Percentiles rank a stretch among this genome's conserved stretches.
Conservation (phyloP, 305 asterid species). For the Fraxinus latifolia region DNA sequence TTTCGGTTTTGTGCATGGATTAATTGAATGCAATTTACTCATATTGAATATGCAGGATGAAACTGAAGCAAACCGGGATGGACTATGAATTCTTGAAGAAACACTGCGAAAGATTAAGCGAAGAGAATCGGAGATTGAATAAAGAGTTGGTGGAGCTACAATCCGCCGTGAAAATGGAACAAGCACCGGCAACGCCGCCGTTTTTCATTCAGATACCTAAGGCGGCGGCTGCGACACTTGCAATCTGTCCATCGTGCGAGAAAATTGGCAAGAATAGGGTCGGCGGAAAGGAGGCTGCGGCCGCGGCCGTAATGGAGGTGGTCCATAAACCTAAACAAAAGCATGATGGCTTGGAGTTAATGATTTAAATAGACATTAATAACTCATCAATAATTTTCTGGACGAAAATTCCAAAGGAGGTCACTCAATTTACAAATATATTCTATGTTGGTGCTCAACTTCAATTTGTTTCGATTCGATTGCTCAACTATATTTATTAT, state of each 20-base stretch:
- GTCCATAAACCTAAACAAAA: slow-evolving; percentile 19
- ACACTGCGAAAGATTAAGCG: slow-evolving; percentile 32
- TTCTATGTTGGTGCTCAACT: neutral
- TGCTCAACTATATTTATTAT: neutral
- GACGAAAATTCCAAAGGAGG: neutral
- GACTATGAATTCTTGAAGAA: slow-evolving; percentile 41
- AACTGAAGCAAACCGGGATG: slow-evolving; percentile 47
- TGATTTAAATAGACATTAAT: neutral
- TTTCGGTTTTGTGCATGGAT: neutral
- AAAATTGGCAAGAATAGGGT: neutral
- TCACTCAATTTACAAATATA: neutral
- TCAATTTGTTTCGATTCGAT: neutral
- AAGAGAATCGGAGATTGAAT: slow-evolving; percentile 39
- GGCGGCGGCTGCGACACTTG: neutral
- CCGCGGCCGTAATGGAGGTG: slow-evolving; percentile 15
- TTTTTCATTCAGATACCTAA: slow-evolving; percentile 11
- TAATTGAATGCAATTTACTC: neutral
- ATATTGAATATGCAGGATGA: slow-evolving; percentile 33
- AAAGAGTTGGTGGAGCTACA: slow-evolving; percentile 35
- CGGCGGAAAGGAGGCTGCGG: neutral
- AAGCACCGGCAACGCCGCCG: slow-evolving; percentile 1
- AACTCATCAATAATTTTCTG: neutral
- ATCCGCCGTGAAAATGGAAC: slow-evolving; percentile 14
- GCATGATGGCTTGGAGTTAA: slow-evolving; percentile 11
- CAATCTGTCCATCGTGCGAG: slow-evolving; percentile 22